Evolutionary conservation across 257 asterid genomes (phyloP).

Genomic region (Solanum sitiens): DNA sequence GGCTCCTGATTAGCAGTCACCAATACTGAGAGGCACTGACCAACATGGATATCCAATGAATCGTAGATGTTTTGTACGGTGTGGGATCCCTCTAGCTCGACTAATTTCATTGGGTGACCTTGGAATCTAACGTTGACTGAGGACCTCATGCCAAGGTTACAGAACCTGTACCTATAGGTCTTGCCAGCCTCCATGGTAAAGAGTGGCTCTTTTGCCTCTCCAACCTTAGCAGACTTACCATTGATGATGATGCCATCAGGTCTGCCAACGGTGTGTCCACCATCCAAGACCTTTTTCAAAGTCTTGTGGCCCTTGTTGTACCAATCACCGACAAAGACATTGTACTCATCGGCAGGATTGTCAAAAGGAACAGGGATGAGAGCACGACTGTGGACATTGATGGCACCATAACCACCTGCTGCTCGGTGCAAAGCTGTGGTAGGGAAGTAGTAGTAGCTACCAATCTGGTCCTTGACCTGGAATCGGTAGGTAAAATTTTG

Average conservation of each 20-base stretch:
- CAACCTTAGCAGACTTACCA: conserved; percentile 29
- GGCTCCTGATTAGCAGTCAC: conserved; percentile 37
- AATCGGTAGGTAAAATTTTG: conserved; percentile 36
- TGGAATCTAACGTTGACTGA: conserved; percentile 40
- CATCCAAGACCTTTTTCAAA: conserved; percentile 28
- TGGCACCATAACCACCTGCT: conserved; percentile 28
- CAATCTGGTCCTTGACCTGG: conserved; percentile 42
- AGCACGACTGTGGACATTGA: conserved; percentile 38
- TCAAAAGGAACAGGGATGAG: conserved; percentile 51
- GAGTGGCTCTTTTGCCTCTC: conserved; percentile 22
- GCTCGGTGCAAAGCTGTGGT: conserved; percentile 40
- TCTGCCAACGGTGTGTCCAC: conserved; percentile 29
- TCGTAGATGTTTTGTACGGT: conserved; percentile 41
- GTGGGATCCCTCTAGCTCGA: conserved; percentile 51
- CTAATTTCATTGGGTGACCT: conserved; percentile 39
- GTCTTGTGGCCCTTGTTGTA: conserved; percentile 52
- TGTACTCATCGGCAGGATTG: neutral
- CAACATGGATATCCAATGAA: conserved; percentile 41
- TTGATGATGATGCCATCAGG: conserved; percentile 41
- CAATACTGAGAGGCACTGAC: conserved; percentile 40
- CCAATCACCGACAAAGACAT: conserved; percentile 38
- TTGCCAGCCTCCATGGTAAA: conserved; percentile 34
- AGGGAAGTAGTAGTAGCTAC: conserved; percentile 31
- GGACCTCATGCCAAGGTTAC: conserved; percentile 36
- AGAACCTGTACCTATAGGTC: conserved; percentile 42